Percentiles rank a stretch among this genome's conserved stretches.
These are phyloP conservation scores for Tillandsia fasciculata DNA, from an alignment of 176 grass and related monocot genomes.

Conservation along the genomic window DNA sequence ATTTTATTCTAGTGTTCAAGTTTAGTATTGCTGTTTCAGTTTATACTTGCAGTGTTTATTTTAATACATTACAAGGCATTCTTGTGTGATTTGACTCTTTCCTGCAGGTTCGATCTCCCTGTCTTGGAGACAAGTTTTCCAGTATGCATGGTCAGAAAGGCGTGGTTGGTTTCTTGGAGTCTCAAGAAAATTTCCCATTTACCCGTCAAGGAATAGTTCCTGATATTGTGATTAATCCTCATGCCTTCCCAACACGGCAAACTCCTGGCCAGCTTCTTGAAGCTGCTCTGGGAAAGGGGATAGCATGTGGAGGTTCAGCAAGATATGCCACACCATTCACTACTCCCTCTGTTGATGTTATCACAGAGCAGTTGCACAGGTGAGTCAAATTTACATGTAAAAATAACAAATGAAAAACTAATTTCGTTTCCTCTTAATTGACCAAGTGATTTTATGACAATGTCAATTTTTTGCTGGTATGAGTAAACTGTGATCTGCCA, in stretches of 20 bases:
- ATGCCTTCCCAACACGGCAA: slow-evolving; percentile 95
- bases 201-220: slow-evolving; percentile 82
- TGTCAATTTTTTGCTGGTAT: background rate
- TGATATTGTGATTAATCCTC: slow-evolving; percentile 94
- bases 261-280: slow-evolving; percentile 93
- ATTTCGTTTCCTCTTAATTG: background rate
- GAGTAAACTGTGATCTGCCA: no score
- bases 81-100: background rate
- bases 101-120: slow-evolving; percentile 64
- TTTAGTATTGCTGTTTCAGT: no score
- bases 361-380: slow-evolving; percentile 77
- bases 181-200: slow-evolving; percentile 93
- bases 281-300: slow-evolving; percentile 95
- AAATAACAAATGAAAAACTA: background rate
- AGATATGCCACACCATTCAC: slow-evolving; percentile 92
- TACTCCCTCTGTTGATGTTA: slow-evolving; percentile 67
- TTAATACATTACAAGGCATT: no score
- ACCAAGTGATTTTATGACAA: background rate
- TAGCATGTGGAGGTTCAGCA: slow-evolving; percentile 43
- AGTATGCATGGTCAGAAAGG: slow-evolving; percentile 98
- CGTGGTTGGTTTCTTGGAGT: slow-evolving; percentile 83
- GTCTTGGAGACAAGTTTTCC: slow-evolving; percentile 89
- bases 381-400: slow-evolving; percentile 33
- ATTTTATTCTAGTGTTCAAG: no score
- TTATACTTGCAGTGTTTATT: no score